Evolutionary conservation across 345 rosid genomes (phyloP).

Genomic region (Alliaria petiolata): DNA sequence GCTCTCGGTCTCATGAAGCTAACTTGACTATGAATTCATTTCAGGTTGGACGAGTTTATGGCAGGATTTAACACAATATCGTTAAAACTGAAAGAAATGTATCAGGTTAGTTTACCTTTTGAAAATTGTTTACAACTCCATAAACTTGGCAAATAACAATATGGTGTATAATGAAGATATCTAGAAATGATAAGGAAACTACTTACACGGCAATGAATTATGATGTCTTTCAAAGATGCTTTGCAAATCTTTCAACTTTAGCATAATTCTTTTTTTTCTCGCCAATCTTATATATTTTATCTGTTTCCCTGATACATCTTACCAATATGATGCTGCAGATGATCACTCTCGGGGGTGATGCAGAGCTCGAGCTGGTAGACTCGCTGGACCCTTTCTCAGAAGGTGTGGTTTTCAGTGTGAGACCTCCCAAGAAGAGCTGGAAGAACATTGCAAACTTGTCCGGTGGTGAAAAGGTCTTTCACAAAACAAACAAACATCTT

Average conservation of each 20-base stretch:
- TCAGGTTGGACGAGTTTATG: conserved; percentile 97
- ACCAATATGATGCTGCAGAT: conserved; percentile 43
- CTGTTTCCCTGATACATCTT: not conserved
- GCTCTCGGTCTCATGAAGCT: conserved; percentile 13
- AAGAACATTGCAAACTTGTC: conserved; percentile 93
- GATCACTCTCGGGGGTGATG: conserved; percentile 99
- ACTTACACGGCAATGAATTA: not conserved
- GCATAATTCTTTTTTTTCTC: not conserved
- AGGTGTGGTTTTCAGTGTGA: conserved; percentile 96
- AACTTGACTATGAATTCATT: conserved; percentile 22
- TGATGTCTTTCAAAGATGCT: not conserved
- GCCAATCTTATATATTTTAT: not conserved
- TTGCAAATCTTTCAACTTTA: not conserved
- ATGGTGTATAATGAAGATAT: not conserved
- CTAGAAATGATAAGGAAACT: not conserved
- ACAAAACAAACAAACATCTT: not conserved
- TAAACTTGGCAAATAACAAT: not conserved
- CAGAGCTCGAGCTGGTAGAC: conserved; percentile 96
- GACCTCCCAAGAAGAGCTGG: conserved; percentile 99
- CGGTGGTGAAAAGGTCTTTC: conserved; percentile 90
- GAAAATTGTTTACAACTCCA: not conserved
- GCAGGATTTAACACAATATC: conserved; percentile 93
- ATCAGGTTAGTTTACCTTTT: conserved; percentile 62
- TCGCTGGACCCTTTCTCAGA: conserved; percentile 97
- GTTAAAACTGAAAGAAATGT: conserved; percentile 94